Base-by-base conservation (phyloP, 176 grass and related monocot genomes). In the Oropetium thomaeum region DNA sequence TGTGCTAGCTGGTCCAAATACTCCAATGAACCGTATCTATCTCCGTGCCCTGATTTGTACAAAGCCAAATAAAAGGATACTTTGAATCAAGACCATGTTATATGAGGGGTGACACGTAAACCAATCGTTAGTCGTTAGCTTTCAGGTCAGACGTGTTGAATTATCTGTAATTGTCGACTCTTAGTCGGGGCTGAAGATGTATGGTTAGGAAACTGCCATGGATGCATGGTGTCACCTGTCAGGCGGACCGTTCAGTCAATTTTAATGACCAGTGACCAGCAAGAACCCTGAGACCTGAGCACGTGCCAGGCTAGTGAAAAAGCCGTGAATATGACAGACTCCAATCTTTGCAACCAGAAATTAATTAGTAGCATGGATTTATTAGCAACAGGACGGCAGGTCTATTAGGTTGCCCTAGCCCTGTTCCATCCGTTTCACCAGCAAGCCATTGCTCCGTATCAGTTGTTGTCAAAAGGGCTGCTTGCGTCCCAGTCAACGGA, bases 381-480 rank as follows among this genome's bases (percentile, higher is more conserved):
- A 16, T 28, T n/a, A n/a, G 25, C 31, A 69, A 30, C 26, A 2
- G 42, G 42, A 69, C 66, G 45, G 42, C 42, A 29, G 26, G 41
- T 45, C 40, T 0, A 20, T 59, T 68, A 59, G 39, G 52, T 26
- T 60, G 78, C 62, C 78, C 41, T 38, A 17, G 40, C 29, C 29
- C 5, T 14, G 40, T 49, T 45, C 66, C 55, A 62, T 80, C 67
- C 37, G 47, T 80, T 70, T 42, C 41, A 80, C 67, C 2, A 71
- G 58, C 55, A 71, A 49, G 59, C 41, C 44, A 17, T 35, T 35
- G 44, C 28, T 48, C 30, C 43, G 64, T n/a, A n/a, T n/a, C n/a
- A n/a, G n/a, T n/a, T n/a, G n/a, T n/a, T n/a, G n/a, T n/a, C n/a
- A n/a, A n/a, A n/a, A n/a, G n/a, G n/a, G n/a, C n/a, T n/a, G n/a